A percentile compares a stretch with the other conserved stretches of the same genome.
Evolutionary conservation across 2,329 filamentous ascomycete species (phyloP).

Genomic region (Rhynchosporium secalis): DNA sequence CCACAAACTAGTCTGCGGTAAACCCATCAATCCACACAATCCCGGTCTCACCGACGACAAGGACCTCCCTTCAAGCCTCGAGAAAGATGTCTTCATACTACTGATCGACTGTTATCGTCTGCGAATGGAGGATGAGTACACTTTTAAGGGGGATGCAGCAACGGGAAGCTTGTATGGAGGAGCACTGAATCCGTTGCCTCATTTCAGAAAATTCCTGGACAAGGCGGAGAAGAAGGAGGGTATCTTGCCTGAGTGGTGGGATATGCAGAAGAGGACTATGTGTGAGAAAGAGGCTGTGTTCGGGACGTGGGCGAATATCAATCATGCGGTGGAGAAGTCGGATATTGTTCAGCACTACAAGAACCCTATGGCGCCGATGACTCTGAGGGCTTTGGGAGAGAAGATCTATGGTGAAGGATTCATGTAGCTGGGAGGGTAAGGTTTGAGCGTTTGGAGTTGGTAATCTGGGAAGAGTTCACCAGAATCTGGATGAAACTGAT

Average conservation of each 20-base stretch:
- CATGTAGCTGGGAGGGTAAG: slow-evolving; percentile 13
- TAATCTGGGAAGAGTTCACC: too few relatives aligned
- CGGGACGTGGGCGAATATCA: slow-evolving; percentile 19
- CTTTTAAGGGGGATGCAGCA: slow-evolving; percentile 9
- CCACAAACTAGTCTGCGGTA: not conserved
- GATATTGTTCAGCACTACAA: slow-evolving; percentile 27
- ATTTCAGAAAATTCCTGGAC: slow-evolving; percentile 25
- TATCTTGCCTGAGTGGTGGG: slow-evolving; percentile 25
- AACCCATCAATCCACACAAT: not conserved
- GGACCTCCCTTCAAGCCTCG: slow-evolving; percentile 18
- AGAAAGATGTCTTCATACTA: slow-evolving; percentile 19
- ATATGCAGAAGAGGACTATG: slow-evolving; percentile 18
- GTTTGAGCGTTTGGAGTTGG: not conserved
- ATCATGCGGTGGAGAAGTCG: slow-evolving; percentile 22
- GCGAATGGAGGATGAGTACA: slow-evolving; percentile 26
- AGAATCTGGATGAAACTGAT: not conserved
- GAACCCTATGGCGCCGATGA: slow-evolving; percentile 25
- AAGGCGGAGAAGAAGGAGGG: slow-evolving; percentile 21
- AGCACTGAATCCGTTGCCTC: slow-evolving; percentile 11
- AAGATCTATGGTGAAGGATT: slow-evolving; percentile 26
- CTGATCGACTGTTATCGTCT: slow-evolving; percentile 29
- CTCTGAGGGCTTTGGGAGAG: slow-evolving; percentile 25
- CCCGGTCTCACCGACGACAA: slow-evolving; percentile 14
- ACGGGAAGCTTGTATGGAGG: slow-evolving; percentile 18
- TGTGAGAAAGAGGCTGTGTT: slow-evolving; percentile 19